Conservation (phyloP, 2,329 filamentous ascomycete species). For the Leptographium galeiforme region DNA sequence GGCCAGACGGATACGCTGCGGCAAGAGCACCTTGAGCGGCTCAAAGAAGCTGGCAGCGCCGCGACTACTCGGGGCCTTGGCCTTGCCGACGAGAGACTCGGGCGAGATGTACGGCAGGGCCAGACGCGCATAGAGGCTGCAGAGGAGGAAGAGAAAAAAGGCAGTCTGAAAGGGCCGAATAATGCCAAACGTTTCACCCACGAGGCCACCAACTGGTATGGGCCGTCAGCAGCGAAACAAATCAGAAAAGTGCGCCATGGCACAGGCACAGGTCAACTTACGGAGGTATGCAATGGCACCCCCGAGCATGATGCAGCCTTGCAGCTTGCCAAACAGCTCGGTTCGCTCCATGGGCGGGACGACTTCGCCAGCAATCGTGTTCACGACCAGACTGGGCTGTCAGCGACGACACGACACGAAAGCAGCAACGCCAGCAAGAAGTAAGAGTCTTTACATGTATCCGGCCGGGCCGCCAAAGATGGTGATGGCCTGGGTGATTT, state of each 20-base stretch:
- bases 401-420: neutral
- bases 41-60: conserved; percentile 45
- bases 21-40: conserved; percentile 47
- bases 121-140: conserved; percentile 26
- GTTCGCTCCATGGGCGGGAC: conserved; percentile 47
- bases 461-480: conserved; percentile 55
- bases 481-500: conserved; percentile 53
- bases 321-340: conserved; percentile 49
- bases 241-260: no score
- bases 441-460: conserved; percentile 34
- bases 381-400: conserved; percentile 39
- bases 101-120: conserved; percentile 38
- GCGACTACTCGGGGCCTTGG: conserved; percentile 14
- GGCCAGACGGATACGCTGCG: conserved; percentile 37
- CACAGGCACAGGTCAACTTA: conserved; percentile 16
- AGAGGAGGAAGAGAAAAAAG: conserved; percentile 38
- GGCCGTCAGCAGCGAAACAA: no score
- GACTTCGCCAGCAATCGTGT: conserved; percentile 54
- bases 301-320: conserved; percentile 55
- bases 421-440: neutral
- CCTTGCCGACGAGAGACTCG: conserved; percentile 21
- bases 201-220: conserved; percentile 44
- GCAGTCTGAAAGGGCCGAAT: conserved; percentile 52
- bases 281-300: conserved; percentile 48
- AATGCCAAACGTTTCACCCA: conserved; percentile 51